Evolutionary conservation across 2,329 filamentous ascomycete genomes (phyloP), one percentile per base, ranked within the genome.

Genomic region (Chaetomium sp.): DNA sequence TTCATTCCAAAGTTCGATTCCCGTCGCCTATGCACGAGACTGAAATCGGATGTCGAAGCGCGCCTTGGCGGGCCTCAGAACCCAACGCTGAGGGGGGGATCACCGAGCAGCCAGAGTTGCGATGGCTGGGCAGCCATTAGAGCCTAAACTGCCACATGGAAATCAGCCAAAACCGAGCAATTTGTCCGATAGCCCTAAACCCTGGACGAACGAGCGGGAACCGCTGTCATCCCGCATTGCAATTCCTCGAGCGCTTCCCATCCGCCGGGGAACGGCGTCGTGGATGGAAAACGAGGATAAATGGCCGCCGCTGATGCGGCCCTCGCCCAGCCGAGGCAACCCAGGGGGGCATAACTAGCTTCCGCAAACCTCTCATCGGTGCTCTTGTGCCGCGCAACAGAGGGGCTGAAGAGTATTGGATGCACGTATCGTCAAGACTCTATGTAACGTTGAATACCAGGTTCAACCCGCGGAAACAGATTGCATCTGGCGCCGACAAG

Each of bases 81-180:
- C 54, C 63, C 58, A 59, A 65, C 57, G 16, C 50, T 42, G 47
- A 53, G 45, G 31, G 45, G 31, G 45, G 50, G 53, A 62, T 64
- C 58, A 45, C 60, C 65, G 62, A 59, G 65, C 65, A 68, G 57
- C 42, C 47, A 67, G 54, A 27, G 25, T n/a, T 27, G 35, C 58
- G 42, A 59, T 31, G 50, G n/a, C 65, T 57, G 54, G 53, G 47
- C 49, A 29, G 29, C 38, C 55, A 66, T 62, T 68, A 70, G 63
- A 72, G 71, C 66, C 72, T 73, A 73, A 72, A 70, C 70, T 71
- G 66, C 67, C 69, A 70, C 65, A 65, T 70, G 68, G 67, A 69
- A 61, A 72, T 73, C 72, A 73, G 72, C 71, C 72, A 71, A 71
- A 73, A 73, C 60, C 66, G 58, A 64, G 54, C 50, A 69, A 71